These are phyloP conservation scores for Coemansia interrupta DNA, from an alignment of 192 early-diverging fungal species.

Conservation along the genomic window DNA sequence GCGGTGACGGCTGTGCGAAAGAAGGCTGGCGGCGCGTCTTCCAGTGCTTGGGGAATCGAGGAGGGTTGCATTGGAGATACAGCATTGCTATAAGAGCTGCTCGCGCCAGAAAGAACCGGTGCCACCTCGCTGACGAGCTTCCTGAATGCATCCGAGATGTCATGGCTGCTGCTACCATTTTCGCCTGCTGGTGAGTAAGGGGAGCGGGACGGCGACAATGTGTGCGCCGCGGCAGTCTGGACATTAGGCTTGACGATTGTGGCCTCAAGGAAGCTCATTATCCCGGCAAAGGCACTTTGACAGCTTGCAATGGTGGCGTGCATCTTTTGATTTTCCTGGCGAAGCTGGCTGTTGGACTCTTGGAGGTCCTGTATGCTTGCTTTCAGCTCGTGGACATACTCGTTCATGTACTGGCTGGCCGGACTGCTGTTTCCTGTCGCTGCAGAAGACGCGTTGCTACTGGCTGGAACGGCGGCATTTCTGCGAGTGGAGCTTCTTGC, in stretches of 20 bases:
- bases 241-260: slow-evolving; percentile 28
- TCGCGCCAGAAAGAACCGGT: slow-evolving; percentile 12
- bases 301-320: slow-evolving; percentile 21
- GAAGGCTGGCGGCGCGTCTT: neutral
- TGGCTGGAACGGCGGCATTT: too few species aligned
- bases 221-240: neutral
- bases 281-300: slow-evolving; percentile 39
- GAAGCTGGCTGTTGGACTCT: slow-evolving; percentile 32
- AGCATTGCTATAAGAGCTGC: too few species aligned
- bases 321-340: slow-evolving; percentile 42
- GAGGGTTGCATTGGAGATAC: too few species aligned
- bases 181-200: too few species aligned
- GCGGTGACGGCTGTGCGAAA: neutral
- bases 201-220: neutral
- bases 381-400: slow-evolving; percentile 19
- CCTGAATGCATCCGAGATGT: slow-evolving; percentile 24
- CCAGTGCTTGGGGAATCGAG: too few species aligned
- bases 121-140: slow-evolving; percentile 29
- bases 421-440: neutral
- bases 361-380: slow-evolving; percentile 26
- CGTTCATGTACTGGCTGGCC: slow-evolving; percentile 11
- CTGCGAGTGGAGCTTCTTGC: too few species aligned
- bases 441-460: neutral
- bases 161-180: neutral
- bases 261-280: slow-evolving; percentile 40